Conservation (phyloP, 352 stramenopile genomes). For the Pythium apleroticum region DNA sequence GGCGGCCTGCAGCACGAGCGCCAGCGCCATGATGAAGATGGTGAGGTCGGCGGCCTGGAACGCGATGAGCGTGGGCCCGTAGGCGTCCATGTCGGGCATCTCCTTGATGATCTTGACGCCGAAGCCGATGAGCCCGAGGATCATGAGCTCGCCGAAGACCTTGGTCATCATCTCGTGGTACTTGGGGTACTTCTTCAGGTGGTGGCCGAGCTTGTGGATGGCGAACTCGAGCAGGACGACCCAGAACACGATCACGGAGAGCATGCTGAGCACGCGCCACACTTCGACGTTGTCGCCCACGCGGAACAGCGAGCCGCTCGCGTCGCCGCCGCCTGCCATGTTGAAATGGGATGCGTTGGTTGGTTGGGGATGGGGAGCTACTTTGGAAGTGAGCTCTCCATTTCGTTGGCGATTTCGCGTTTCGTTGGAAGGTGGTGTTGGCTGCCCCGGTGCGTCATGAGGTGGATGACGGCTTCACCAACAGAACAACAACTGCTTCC, state of each 20-base stretch:
- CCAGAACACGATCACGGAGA: constrained; percentile 51
- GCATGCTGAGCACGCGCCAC: constrained; percentile 45
- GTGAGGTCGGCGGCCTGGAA: constrained; percentile 40
- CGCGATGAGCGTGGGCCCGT: constrained; percentile 28
- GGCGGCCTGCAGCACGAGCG: constrained; percentile 33
- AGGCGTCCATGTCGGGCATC: constrained; percentile 14
- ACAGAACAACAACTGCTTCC: background rate
- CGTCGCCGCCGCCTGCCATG: constrained; percentile 18
- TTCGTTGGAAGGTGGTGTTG: background rate
- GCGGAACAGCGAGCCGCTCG: constrained; percentile 43
- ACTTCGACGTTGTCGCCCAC: constrained; percentile 58
- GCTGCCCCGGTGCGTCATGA: background rate
- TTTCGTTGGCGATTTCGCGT: background rate
- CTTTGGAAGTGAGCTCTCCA: background rate
- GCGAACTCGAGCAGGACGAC: constrained; percentile 48
- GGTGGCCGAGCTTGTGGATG: constrained; percentile 51
- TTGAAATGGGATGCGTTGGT: background rate
- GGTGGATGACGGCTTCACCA: background rate
- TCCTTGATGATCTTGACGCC: constrained; percentile 40
- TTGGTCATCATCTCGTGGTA: constrained; percentile 74
- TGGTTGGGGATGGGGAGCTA: background rate
- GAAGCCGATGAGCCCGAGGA: constrained; percentile 37
- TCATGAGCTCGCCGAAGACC: constrained; percentile 38
- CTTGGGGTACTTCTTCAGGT: constrained; percentile 52
- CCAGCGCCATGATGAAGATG: constrained; percentile 35